Percentiles rank a stretch among this genome's conserved stretches.
phyloP scores from a whole-genome alignment of 257 asterid genomes.

The Forsythia suspensa region DNA sequence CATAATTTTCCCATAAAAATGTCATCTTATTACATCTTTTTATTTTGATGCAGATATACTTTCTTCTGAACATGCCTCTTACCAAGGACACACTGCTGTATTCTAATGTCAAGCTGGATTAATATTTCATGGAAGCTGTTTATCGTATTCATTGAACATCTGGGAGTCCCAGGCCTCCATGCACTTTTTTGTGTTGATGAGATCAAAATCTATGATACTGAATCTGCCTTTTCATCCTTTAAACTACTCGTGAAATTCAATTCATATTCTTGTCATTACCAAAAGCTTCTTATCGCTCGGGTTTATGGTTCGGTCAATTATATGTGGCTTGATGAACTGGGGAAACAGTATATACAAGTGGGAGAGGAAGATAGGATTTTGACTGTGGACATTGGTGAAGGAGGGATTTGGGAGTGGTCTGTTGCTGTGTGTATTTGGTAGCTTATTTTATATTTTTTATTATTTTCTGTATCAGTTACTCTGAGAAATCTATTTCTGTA shows the following conservation, averaged over 20 bases:
- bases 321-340: constrained; percentile 30
- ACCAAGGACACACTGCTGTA: constrained; percentile 95
- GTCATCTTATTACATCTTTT: constrained; percentile 7
- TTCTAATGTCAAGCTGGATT: constrained; percentile 93
- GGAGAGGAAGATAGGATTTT: constrained; percentile 19
- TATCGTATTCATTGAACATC: constrained; percentile 23
- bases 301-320: constrained; percentile 19
- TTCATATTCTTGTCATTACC: constrained; percentile 2
- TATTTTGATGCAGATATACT: constrained; percentile 62
- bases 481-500: neutral
- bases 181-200: constrained; percentile 17
- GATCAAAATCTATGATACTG: constrained; percentile 20
- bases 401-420: neutral
- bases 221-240: constrained; percentile 12
- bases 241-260: constrained; percentile 18
- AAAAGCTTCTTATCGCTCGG: neutral
- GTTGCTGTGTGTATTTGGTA: constrained; percentile 22
- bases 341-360: constrained; percentile 17
- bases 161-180: constrained; percentile 22
- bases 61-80: constrained; percentile 77
- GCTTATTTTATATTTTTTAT: neutral
- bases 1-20: too few relatives aligned
- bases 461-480: neutral
- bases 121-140: constrained; percentile 18
- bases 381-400: neutral